phyloP scores from a whole-genome alignment of 179 eudicot genomes.

The Camellia oleifera region DNA sequence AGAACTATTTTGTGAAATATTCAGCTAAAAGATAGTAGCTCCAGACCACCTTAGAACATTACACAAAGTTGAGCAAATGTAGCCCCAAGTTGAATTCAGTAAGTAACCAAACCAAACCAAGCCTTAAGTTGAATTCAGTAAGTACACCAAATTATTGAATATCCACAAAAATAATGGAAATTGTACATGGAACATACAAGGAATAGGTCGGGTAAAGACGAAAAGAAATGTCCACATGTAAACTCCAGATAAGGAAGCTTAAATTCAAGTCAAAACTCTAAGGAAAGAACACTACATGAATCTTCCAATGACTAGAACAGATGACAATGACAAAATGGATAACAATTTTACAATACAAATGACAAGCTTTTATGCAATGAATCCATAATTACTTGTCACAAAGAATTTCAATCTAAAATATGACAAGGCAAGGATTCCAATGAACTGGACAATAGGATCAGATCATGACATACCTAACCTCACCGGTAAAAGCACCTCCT shows the following conservation, averaged over 20 bases:
- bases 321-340: neutral
- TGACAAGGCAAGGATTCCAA: neutral
- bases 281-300: neutral
- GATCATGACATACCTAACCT: slow-evolving; percentile 56
- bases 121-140: too few species aligned
- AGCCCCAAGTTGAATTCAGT: too few species aligned
- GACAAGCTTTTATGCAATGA: neutral
- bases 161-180: too few species aligned
- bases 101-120: too few species aligned
- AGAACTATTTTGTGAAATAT: too few species aligned
- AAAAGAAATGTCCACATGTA: too few species aligned
- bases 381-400: neutral
- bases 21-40: too few species aligned
- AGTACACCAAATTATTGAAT: too few species aligned
- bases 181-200: too few species aligned
- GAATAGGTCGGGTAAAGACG: too few species aligned
- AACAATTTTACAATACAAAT: neutral
- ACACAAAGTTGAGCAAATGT: too few species aligned
- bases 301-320: neutral
- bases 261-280: neutral
- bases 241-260: neutral
- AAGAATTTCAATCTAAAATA: neutral
- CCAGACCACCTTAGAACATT: too few species aligned
- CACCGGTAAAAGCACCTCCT: slow-evolving; percentile 93
- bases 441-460: neutral